Percentiles rank a stretch among this genome's conserved stretches.
Evolutionary conservation across 805 yeast species (phyloP).

Genomic region (Yarrowia keelungensis): DNA sequence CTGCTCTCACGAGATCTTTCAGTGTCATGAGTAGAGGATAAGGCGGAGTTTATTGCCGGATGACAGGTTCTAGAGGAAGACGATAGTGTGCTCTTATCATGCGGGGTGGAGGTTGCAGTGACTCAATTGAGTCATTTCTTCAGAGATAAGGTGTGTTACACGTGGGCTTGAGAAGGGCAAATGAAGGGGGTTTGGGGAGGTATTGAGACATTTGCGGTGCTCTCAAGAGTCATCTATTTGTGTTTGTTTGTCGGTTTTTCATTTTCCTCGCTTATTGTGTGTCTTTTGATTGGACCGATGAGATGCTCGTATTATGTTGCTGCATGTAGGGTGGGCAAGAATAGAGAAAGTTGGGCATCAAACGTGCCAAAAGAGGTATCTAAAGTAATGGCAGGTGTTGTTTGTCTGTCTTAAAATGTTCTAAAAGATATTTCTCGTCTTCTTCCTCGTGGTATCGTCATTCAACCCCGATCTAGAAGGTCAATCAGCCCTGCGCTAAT

Average conservation of each 20-base stretch:
- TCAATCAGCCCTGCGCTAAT: neutral
- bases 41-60: constrained; percentile 1
- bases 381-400: no score
- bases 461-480: neutral
- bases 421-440: no score
- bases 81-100: neutral
- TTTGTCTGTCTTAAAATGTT: no score
- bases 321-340: neutral
- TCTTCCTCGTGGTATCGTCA: no score
- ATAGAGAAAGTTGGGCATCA: neutral
- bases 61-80: neutral
- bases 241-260: no score
- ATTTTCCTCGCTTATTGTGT: no score
- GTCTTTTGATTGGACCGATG: neutral
- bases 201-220: no score
- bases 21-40: neutral
- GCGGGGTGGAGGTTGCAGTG: neutral
- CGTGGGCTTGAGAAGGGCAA: neutral
- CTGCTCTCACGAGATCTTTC: neutral
- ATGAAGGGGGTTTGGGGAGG: no score
- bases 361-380: no score
- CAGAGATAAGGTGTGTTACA: neutral
- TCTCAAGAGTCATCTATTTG: no score
- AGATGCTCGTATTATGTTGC: no score
- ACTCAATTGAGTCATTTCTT: constrained; percentile 24